Percentiles rank a stretch among this genome's conserved stretches.
phyloP scores from a whole-genome alignment of 495 filamentous ascomycete genomes.

The Aspergillus heteromorphus region DNA sequence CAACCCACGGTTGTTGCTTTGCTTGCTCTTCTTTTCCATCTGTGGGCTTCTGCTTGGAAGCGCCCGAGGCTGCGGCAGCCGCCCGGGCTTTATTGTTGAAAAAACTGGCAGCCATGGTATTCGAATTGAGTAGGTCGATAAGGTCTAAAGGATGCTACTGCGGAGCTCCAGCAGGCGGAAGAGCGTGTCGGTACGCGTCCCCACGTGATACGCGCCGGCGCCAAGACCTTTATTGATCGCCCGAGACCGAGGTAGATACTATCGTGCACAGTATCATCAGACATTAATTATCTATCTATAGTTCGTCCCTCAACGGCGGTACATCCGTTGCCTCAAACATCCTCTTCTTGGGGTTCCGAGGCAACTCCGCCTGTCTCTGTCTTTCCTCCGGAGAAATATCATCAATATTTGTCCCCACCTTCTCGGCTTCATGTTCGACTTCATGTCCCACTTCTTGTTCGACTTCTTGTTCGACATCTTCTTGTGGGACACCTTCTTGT shows the following conservation, averaged over 20 bases:
- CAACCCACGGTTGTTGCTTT: constrained; percentile 88
- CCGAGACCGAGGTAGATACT: neutral
- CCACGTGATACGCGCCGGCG: constrained; percentile 34
- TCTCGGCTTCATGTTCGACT: constrained; percentile 7
- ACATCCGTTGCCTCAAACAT: constrained; percentile 65
- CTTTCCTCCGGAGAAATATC: constrained; percentile 35
- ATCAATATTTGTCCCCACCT: constrained; percentile 29
- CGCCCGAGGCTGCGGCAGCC: constrained; percentile 59
- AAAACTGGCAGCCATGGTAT: constrained; percentile 63
- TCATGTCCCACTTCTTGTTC: too few species aligned
- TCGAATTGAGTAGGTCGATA: neutral
- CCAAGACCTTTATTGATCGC: constrained; percentile 13
- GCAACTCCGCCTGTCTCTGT: constrained; percentile 41
- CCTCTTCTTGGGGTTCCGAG: constrained; percentile 73
- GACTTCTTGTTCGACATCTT: too few species aligned
- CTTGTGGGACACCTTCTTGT: too few species aligned
- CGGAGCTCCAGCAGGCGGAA: constrained; percentile 14
- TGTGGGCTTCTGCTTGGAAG: constrained; percentile 47
- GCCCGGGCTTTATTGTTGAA: constrained; percentile 93
- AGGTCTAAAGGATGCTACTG: neutral
- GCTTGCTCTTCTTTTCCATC: constrained; percentile 57
- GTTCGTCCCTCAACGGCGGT: constrained; percentile 44
- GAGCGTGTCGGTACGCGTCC: constrained; percentile 32
- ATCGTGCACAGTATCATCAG: neutral
- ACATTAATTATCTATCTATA: constrained; percentile 33